These are phyloP conservation scores for Monosporascus sp. DNA, from an alignment of 2,329 filamentous ascomycete species.

Conservation along the genomic window DNA sequence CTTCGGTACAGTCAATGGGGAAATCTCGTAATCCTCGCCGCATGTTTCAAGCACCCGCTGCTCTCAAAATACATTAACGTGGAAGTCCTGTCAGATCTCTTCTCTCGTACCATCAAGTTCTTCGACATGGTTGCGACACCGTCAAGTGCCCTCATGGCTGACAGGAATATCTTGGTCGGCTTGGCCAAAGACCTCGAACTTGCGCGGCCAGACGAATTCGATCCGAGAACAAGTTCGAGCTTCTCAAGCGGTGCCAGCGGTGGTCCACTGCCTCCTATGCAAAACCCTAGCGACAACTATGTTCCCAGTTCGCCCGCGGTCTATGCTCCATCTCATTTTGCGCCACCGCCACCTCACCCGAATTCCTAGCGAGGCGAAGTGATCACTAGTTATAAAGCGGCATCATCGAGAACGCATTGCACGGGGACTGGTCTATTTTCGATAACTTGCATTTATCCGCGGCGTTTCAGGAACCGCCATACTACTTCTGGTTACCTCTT, in stretches of 20 bases:
- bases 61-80: slow-evolving; percentile 54
- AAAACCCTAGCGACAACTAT: slow-evolving; percentile 13
- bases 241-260: slow-evolving; percentile 36
- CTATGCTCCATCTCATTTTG: slow-evolving; percentile 10
- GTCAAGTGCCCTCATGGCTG: slow-evolving; percentile 68
- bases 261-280: slow-evolving; percentile 15
- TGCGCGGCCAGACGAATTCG: slow-evolving; percentile 24
- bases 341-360: slow-evolving; percentile 7
- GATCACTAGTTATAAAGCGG: too few species aligned
- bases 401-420: too few species aligned
- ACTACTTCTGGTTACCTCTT: slow-evolving; percentile 5
- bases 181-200: slow-evolving; percentile 40
- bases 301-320: slow-evolving; percentile 14
- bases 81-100: slow-evolving; percentile 52
- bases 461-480: slow-evolving; percentile 11
- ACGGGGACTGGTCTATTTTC: background rate
- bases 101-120: slow-evolving; percentile 71
- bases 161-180: slow-evolving; percentile 67
- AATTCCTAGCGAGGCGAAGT: slow-evolving; percentile 1
- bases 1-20: slow-evolving; percentile 74
- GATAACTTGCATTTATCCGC: slow-evolving; percentile 6
- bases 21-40: slow-evolving; percentile 85
- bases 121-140: slow-evolving; percentile 64
- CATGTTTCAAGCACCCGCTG: slow-evolving; percentile 64
- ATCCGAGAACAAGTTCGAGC: slow-evolving; percentile 31